These are phyloP conservation scores for Lathyrus aphaca DNA, from an alignment of 306 rosid species.

Conservation along the genomic window DNA sequence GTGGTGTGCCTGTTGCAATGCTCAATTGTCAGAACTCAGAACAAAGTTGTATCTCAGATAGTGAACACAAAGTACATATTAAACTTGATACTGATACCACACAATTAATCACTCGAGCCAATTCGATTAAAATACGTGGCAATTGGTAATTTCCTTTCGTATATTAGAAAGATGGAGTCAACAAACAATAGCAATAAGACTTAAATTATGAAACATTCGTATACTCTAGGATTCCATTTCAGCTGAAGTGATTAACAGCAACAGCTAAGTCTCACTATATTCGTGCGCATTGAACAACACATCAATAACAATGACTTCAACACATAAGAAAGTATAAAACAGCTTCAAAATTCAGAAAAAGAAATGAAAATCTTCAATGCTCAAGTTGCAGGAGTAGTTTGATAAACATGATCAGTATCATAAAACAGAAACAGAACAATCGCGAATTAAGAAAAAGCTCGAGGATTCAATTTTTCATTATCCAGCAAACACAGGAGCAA, in stretches of 20 bases:
- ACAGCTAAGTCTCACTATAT: conserved; percentile 20
- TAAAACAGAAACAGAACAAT: conserved; percentile 20
- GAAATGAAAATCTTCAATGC: conserved; percentile 29
- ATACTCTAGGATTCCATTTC: conserved; percentile 23
- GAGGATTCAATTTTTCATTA: conserved; percentile 8
- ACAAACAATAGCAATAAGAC: background rate
- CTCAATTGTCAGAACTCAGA: conserved; percentile 46
- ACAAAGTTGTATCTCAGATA: conserved; percentile 18
- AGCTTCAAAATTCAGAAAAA: conserved; percentile 28
- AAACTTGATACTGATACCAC: conserved; percentile 8
- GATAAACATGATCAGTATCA: conserved; percentile 31
- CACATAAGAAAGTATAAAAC: conserved; percentile 41
- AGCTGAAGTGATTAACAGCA: conserved; percentile 29
- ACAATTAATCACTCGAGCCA: conserved; percentile 28
- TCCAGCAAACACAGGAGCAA: conserved; percentile 26
- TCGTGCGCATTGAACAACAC: conserved; percentile 3
- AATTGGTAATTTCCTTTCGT: too few species aligned
- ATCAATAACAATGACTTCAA: conserved; percentile 25
- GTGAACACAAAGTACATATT: conserved; percentile 14
- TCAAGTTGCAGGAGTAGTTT: conserved; percentile 32
- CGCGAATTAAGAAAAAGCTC: conserved; percentile 14
- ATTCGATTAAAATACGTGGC: background rate
- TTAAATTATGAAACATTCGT: conserved; percentile 28
- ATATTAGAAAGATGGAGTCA: too few species aligned
- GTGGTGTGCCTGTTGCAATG: conserved; percentile 88